Evolutionary conservation across 192 early-diverging fungal species (phyloP).

Genomic region (Spizellomyces sp.): DNA sequence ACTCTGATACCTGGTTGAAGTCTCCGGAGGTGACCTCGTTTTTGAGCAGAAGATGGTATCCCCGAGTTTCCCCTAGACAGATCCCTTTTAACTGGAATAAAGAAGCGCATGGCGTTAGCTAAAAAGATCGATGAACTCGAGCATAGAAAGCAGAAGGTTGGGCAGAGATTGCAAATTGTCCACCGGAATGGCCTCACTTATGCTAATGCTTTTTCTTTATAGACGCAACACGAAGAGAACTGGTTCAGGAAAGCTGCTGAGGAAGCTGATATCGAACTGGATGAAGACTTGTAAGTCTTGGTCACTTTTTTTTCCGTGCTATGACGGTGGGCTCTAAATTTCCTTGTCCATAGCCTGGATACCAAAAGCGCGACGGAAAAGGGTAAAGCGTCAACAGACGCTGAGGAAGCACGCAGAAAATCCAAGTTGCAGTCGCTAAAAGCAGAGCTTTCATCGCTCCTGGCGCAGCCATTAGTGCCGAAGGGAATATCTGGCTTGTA

Average conservation of each 20-base stretch:
- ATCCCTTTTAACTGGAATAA: slow-evolving; percentile 68
- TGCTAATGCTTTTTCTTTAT: neutral
- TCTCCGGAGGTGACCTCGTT: neutral
- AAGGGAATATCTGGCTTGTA: slow-evolving; percentile 41
- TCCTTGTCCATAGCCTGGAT: neutral
- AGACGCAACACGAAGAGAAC: slow-evolving; percentile 57
- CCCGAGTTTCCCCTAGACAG: slow-evolving; percentile 82
- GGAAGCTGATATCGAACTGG: slow-evolving; percentile 78
- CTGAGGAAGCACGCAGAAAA: slow-evolving; percentile 22
- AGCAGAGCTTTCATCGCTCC: slow-evolving; percentile 6
- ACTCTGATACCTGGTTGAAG: neutral
- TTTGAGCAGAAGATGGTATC: slow-evolving; percentile 49
- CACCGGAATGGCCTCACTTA: no score
- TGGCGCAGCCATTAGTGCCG: slow-evolving; percentile 41
- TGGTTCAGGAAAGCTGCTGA: slow-evolving; percentile 81
- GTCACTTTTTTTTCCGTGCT: neutral
- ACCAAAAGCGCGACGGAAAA: neutral
- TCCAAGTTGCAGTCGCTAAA: slow-evolving; percentile 21
- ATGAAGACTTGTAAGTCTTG: slow-evolving; percentile 55
- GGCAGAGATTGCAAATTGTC: neutral
- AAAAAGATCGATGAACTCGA: slow-evolving; percentile 78
- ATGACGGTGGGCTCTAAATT: neutral
- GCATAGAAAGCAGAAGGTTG: slow-evolving; percentile 73
- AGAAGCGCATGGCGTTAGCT: slow-evolving; percentile 79
- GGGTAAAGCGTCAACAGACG: slow-evolving; percentile 11